Evolutionary conservation across 192 early-diverging fungal species (phyloP).

Genomic region (Coemansia sp.): DNA sequence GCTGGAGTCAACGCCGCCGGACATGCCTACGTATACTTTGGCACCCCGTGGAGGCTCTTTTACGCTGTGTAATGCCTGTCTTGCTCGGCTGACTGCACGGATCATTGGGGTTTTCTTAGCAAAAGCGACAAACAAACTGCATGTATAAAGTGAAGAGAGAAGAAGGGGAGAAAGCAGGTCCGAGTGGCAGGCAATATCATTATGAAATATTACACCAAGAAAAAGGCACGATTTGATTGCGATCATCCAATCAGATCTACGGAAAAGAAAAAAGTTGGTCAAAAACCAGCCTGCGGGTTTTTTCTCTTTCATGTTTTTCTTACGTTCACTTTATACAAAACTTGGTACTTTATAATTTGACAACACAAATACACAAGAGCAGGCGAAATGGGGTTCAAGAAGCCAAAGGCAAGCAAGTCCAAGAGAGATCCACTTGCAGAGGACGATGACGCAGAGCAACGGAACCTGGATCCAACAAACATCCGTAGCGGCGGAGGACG

Average conservation of each 20-base stretch:
- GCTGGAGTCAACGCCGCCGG: conserved; percentile 93
- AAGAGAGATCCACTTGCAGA: conserved; percentile 15
- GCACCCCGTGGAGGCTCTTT: neutral
- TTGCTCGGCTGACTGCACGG: neutral
- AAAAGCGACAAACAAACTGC: no score
- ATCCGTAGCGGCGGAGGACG: conserved; percentile 43
- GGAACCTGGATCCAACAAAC: conserved; percentile 42
- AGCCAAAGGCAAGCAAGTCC: conserved; percentile 35
- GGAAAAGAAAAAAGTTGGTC: no score
- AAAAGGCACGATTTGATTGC: no score
- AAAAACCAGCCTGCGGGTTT: no score
- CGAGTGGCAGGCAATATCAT: no score
- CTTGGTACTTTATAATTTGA: no score
- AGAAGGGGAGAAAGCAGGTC: neutral
- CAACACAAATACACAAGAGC: no score
- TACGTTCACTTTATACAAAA: no score
- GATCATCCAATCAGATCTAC: no score
- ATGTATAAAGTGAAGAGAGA: neutral
- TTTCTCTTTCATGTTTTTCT: no score
- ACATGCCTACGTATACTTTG: conserved; percentile 54
- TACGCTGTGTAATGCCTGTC: neutral
- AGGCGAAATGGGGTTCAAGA: conserved; percentile 45
- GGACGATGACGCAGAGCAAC: conserved; percentile 25
- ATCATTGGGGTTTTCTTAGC: neutral
- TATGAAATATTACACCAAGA: no score